Evolutionary conservation across 1,139 yeast genomes (phyloP), one percentile per base, ranked within the genome.

Genomic region (Pichia sp.): DNA sequence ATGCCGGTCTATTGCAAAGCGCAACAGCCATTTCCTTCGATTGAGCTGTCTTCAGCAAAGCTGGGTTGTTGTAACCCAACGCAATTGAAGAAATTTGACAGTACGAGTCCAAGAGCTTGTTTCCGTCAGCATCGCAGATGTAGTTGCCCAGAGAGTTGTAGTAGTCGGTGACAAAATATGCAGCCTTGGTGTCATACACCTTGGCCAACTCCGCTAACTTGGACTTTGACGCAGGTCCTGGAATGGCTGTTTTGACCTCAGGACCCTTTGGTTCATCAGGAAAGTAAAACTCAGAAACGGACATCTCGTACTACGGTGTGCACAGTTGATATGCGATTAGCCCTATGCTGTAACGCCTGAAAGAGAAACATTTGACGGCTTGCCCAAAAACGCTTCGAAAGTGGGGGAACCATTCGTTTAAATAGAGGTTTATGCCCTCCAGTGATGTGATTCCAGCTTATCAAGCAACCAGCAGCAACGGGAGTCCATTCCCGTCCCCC

Each of bases 61-160:
- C 83, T n/a, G 90, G 90, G 66, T 85, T 84, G 69, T 84, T 84
- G 73, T 85, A 85, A 44, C 91, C 90, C 52, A 85, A 69, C 2
- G 89, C 84, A 62, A 84, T 84, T 2, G 90, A 84, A 10, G 90
- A 80, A 61, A 85, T 84, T 69, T 85, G 91, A 47, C 86, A 83
- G 63, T 82, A 85, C 22, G 83, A 76, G 64, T 85, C 91, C 54
- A 85, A 70, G 58, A 76, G 74, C 45, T 70, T 69, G 66, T 84
- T 85, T 19, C 87, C 88, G 65, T 85, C 90, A 19, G 79, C 86
- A 68, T 85, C 90, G 51, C 79, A 76, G 51, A 85, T 79, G 66
- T 83, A 85, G 69, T 85, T 85, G 58, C 90, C 91, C n/a, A 69
- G 55, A 2, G 87, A 82, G 50, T 82, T 78, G 58, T 74, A 73